Base-by-base conservation (phyloP, 2,329 filamentous ascomycete genomes). In the Arthroderma uncinatum region DNA sequence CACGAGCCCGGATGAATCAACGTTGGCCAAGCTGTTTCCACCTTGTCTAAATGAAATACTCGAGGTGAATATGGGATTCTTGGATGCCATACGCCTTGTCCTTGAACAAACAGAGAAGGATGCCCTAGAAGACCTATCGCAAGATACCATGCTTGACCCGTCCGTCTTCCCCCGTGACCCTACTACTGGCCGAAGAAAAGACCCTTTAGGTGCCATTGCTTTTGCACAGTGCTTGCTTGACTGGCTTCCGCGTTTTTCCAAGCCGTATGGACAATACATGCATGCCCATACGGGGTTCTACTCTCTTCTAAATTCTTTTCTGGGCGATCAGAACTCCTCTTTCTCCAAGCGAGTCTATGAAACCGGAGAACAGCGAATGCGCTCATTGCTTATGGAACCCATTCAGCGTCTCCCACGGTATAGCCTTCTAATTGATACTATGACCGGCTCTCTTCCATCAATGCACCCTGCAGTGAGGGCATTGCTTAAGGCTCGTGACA, bases 371-470 rank as follows among this genome's bases (percentile, higher is more conserved):
- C 93, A 98, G 73, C 82, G 84, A 58, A 80, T 97, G 56, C 90
- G 89, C 53, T 97, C 93, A 2, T 81, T 93, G 61, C 80, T 98
- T 56, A 98, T 98, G 69, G 93, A 98, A 71, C 93, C 93, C 1
- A 91, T 98, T 0, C 93, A 98, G 71, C 82, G 93, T 55, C 79
- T 98, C 55, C 93, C 93, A 25, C 85, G 93, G 25, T 98, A 98
- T 73, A 96, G 89, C 66, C 78, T 98, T 36, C 86, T 97, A 67
- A 97, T 98, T 64, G 93, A 98, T 73, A 91, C 94, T 66, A 96
- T 98, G 67, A 82, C 93, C 52, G 84, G 85, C 62, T 90, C 87
- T 60, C 79, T 97, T 16, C 91, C 92, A 3, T 82, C 91, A 54
- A 84, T 87, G 7, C 91, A 97, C 68, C 88, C 90, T 2, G 91